A percentile compares a stretch with the other conserved stretches of the same genome.
phyloP scores from a whole-genome alignment of 345 rosid species.

The Syzygium aqueum region DNA sequence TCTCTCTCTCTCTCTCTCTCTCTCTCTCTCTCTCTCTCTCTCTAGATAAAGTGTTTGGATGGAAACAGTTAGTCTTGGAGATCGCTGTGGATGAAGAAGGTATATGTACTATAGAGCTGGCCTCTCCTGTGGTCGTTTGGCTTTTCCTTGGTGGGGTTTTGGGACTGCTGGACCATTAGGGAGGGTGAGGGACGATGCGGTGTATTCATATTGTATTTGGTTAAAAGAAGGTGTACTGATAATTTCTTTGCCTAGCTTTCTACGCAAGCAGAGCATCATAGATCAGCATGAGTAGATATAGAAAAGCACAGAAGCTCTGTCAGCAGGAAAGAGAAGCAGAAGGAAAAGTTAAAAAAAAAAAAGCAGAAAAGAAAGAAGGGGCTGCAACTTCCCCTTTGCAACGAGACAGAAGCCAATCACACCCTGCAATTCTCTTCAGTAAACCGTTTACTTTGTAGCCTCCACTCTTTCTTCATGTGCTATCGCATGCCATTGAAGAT shows the following conservation, averaged over 20 bases:
- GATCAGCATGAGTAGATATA: not conserved
- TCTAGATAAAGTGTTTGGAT: not conserved
- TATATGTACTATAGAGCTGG: not conserved
- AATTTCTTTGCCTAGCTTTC: not conserved
- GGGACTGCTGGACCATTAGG: not conserved
- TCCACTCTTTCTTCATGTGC: not conserved
- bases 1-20: not conserved
- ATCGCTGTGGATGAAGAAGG: not conserved
- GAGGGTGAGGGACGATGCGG: not conserved
- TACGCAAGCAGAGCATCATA: not conserved
- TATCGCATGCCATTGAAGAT: not conserved
- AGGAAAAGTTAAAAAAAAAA: not conserved
- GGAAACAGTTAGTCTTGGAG: not conserved
- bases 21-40: slow-evolving; percentile 1
- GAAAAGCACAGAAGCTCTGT: not conserved
- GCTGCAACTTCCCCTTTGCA: not conserved
- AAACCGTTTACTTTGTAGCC: not conserved
- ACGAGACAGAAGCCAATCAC: not conserved
- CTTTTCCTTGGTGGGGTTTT: not conserved
- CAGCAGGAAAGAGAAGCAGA: not conserved
- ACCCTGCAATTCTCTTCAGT: not conserved
- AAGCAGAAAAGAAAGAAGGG: not conserved
- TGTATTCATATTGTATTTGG: not conserved
- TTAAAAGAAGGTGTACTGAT: not conserved
- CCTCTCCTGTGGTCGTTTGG: not conserved